A percentile compares a stretch with the other conserved stretches of the same genome.
phyloP scores from a whole-genome alignment of 2,329 filamentous ascomycete genomes.

The Leptographium flavum region DNA sequence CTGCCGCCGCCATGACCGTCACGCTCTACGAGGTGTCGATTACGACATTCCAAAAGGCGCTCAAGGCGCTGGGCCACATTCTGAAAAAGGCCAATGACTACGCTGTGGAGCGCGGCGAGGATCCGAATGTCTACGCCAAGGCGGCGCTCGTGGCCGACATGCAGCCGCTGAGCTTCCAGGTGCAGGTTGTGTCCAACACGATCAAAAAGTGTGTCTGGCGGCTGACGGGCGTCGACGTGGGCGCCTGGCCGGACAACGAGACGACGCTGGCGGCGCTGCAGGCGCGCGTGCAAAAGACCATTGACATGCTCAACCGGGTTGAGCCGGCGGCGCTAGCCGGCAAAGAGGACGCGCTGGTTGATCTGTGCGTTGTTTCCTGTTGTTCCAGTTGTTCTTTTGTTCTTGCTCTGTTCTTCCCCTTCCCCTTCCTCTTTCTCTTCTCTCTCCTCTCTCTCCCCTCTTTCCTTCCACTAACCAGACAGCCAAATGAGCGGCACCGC shows the following conservation, averaged over 20 bases:
- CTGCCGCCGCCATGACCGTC: too few species aligned
- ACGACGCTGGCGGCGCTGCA: conserved; percentile 19
- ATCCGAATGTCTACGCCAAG: conserved; percentile 13
- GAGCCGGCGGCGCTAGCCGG: conserved; percentile 14
- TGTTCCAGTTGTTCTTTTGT: too few species aligned
- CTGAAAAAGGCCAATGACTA: conserved; percentile 18
- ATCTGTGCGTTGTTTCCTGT: conserved; percentile 13
- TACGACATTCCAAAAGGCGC: conserved; percentile 13
- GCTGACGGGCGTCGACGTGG: conserved; percentile 13
- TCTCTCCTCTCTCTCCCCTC: too few species aligned
- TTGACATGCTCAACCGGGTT: conserved; percentile 16
- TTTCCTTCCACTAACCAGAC: not conserved
- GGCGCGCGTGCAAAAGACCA: conserved; percentile 16
- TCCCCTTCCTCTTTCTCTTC: too few species aligned
- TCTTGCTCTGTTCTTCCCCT: too few species aligned
- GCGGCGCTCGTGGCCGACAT: conserved; percentile 20
- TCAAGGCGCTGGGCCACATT: conserved; percentile 15
- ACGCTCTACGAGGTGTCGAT: conserved; percentile 18
- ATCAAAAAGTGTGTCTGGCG: conserved; percentile 16
- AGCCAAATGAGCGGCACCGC: conserved; percentile 9
- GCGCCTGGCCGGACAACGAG: conserved; percentile 16
- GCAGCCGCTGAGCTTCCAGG: conserved; percentile 21
- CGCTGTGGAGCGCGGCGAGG: conserved; percentile 14
- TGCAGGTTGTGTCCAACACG: conserved; percentile 18
- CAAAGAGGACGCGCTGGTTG: conserved; percentile 12